Conservation (phyloP, 345 rosid species). For the Lumnitzera littorea region DNA sequence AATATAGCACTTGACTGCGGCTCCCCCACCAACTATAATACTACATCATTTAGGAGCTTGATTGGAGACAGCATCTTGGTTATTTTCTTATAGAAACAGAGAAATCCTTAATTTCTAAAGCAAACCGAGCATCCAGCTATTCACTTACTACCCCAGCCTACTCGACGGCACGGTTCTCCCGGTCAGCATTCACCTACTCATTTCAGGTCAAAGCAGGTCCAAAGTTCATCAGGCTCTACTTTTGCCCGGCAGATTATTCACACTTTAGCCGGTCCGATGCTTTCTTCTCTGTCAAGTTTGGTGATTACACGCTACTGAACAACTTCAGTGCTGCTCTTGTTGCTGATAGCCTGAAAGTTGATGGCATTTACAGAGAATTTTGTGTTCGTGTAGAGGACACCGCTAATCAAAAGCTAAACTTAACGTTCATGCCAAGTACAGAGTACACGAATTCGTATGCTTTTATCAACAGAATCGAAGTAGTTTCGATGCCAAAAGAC, state of each 20-base stretch:
- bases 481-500: constrained; percentile 23
- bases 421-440: constrained; percentile 18
- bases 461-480: constrained; percentile 34
- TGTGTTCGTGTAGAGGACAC: constrained; percentile 6
- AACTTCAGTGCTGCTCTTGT: constrained; percentile 22
- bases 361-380: constrained; percentile 17
- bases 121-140: neutral
- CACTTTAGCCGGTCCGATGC: neutral
- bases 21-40: neutral
- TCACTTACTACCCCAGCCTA: neutral
- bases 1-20: constrained; percentile 8
- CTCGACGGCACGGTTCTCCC: constrained; percentile 17
- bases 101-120: neutral
- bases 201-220: constrained; percentile 26
- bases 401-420: constrained; percentile 1
- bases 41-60: constrained; percentile 1
- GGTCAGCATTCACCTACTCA: constrained; percentile 18
- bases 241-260: constrained; percentile 9
- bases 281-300: constrained; percentile 20
- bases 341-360: neutral
- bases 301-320: constrained; percentile 11
- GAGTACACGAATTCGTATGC: constrained; percentile 15
- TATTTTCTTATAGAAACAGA: constrained; percentile 4
- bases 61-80: constrained; percentile 16
- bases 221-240: constrained; percentile 27